phyloP scores from a whole-genome alignment of 1,284 basidiomycete genomes.

The Tilletia walkeri region DNA sequence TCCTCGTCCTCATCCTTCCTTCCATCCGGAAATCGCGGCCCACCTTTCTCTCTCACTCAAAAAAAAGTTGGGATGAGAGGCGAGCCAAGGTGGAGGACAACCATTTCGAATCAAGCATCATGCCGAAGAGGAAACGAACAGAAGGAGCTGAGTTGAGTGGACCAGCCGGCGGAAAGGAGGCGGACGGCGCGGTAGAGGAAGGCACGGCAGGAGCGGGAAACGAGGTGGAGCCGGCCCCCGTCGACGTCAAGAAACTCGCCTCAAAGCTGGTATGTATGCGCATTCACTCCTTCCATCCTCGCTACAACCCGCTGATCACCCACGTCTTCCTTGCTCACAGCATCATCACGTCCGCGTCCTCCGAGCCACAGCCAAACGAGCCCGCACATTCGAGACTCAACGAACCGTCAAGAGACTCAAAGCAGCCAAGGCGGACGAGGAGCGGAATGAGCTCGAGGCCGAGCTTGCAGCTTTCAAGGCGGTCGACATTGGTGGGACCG shows the following conservation, averaged over 20 bases:
- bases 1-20: too few species aligned
- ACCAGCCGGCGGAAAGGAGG: background rate
- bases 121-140: slow-evolving; percentile 15
- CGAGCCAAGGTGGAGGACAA: too few species aligned
- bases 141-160: background rate
- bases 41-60: too few species aligned
- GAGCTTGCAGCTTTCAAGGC: slow-evolving; percentile 73
- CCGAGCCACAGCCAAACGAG: slow-evolving; percentile 73
- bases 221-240: background rate
- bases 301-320: background rate
- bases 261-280: background rate
- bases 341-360: slow-evolving; percentile 70
- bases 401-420: slow-evolving; percentile 80
- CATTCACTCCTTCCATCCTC: too few species aligned
- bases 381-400: slow-evolving; percentile 76
- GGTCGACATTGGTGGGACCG: slow-evolving; percentile 31
- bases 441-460: slow-evolving; percentile 60
- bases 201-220: background rate
- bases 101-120: background rate
- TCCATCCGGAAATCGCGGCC: too few species aligned
- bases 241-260: background rate
- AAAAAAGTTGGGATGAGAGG: too few species aligned
- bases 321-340: slow-evolving; percentile 55
- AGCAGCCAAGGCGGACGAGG: slow-evolving; percentile 58
- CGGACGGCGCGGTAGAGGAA: background rate